Base-by-base conservation (phyloP, 1,284 basidiomycete species). In the Puccinia coronata region DNA sequence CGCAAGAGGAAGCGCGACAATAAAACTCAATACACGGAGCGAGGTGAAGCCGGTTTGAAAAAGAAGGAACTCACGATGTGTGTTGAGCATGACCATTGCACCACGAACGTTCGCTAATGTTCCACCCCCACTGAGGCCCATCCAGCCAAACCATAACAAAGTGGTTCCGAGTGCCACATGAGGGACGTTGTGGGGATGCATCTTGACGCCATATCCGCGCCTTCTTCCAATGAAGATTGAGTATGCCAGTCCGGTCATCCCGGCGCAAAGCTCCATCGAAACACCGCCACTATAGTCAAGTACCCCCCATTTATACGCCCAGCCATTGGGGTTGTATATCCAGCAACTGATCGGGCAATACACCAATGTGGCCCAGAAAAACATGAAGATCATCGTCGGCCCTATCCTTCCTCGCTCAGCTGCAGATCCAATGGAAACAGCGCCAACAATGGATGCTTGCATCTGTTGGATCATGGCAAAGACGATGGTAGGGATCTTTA, bases 131-230 rank as follows among this genome's bases (percentile, higher is more conserved):
- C 87, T 88, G 84, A 85, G 83, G 18, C 92, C 95, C 85, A 96
- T 95, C 96, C 96, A 98, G 80, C 95, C 95, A 85, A 96, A 92
- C 94, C 94, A 97, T 81, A 97, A 91, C 83, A 97, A 90, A 18
- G 91, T 90, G 20, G 92, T 96, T 82, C 96, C 96, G 74, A 98
- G 90, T 80, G 91, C 92, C 84, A 97, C 93, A 86, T 95, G 88
- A 43, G 92, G 92, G 25, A 97, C 94, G 85, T 96, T 97, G 87
- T 96, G 94, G 12, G 95, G 95, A 82, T 94, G 91, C 83, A 93
- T 88, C 34, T 93, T 88, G 61, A 92, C 92, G 82, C 95, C 92
- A 86, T 96, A 98, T 2, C 96, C 96, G 47, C 93, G 89, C 82
- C 96, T 87, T 82, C 88, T 93, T 80, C 95, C 96, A 73, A 99